Evolutionary conservation across 176 grass and related monocot species (phyloP), one percentile per base, ranked within the genome.

Genomic region (Oryza meyeriana): DNA sequence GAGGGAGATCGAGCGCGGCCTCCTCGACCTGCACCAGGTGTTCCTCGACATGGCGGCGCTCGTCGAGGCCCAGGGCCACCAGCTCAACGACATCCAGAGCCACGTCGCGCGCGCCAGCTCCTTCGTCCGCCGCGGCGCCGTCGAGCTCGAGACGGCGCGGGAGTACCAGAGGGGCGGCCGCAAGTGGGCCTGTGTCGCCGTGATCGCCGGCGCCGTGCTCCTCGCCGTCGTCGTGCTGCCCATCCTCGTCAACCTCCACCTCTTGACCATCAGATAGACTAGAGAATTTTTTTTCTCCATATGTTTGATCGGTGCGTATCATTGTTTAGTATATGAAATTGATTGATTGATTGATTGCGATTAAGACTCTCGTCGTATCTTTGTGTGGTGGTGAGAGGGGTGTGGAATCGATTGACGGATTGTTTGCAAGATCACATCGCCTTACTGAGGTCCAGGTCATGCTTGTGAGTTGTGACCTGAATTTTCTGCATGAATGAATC

Each of bases 11-110:
- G 92, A 92, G 89, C 82, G 82, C 45, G 91, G 87, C 81, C 80
- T 94, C 39, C 78, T 94, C 81, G 92, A 92, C 72, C 77, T 94
- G 67, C 92, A 94, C 89, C 92, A 92, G 87, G 92, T 94, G 69
- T 94, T 94, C 86, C 77, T 97, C 4, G 94, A 97, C 91, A 97
- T 97, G 94, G 91, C 94, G 62, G 92, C 94, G 77, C 83, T 97
- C 62, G 92, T 97, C 5, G 94, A 97, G 83, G 89, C 94, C 61
- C 94, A 97, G 87, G 94, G 92, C 0, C 87, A 92, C 66, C 94
- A 97, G 80, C 90, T 97, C 85, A 97, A 97, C 82, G 85, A 94
- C 78, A 94, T 97, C 83, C 84, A 89, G 55, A 59, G 55, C 55
- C 92, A 98, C 75, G 92, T 98, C 61, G 82, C 90, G 48, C 95